phyloP scores from a whole-genome alignment of 2,329 filamentous ascomycete species.

The Verruconis gallopava region DNA sequence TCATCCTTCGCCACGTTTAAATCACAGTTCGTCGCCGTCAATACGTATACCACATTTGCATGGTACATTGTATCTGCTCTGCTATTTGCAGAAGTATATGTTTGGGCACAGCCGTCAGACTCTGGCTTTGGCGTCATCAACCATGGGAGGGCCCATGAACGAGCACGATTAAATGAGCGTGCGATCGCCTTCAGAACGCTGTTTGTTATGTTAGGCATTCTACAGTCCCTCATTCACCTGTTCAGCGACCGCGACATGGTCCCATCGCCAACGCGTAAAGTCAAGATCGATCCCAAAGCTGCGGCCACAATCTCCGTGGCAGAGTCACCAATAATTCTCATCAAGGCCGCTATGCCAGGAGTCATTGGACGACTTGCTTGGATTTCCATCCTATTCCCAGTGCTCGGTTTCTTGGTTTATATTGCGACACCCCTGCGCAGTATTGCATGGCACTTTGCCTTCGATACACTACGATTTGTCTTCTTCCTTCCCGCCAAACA shows the following conservation, averaged over 20 bases:
- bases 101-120: constrained; percentile 51
- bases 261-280: constrained; percentile 27
- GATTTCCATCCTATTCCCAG: neutral
- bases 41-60: constrained; percentile 55
- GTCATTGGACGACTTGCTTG: neutral
- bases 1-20: constrained; percentile 54
- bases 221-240: constrained; percentile 59
- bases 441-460: constrained; percentile 2
- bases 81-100: constrained; percentile 68
- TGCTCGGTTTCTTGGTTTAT: neutral
- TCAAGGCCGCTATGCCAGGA: neutral
- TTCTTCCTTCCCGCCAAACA: constrained; percentile 5
- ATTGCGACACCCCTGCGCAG: constrained; percentile 1
- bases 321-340: neutral
- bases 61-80: constrained; percentile 70
- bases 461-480: constrained; percentile 36
- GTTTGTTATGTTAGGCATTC: constrained; percentile 52
- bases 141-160: constrained; percentile 49
- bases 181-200: constrained; percentile 61
- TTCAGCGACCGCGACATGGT: constrained; percentile 62
- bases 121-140: constrained; percentile 62
- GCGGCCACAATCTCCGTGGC: neutral
- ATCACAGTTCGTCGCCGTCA: constrained; percentile 43
- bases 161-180: constrained; percentile 71
- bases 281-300: neutral